Evolutionary conservation across 345 rosid genomes (phyloP), one percentile per base, ranked within the genome.

Genomic region (Populus alba): DNA sequence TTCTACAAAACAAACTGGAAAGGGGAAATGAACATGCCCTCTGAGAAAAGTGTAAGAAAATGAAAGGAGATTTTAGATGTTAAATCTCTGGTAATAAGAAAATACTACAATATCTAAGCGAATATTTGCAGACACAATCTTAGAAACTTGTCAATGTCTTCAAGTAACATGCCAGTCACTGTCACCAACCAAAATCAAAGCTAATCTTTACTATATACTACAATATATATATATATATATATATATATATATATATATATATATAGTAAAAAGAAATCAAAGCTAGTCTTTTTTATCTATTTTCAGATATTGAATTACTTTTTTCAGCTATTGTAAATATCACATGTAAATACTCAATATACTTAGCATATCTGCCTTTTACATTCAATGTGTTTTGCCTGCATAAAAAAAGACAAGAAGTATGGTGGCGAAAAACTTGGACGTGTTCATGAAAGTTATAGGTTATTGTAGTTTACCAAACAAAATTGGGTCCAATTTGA

Each of bases 401-500:
- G 10, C 37, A 68, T 33, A 51, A 53, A 27, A 59, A n/a, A 68
- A 22, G 62, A 51, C 7, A 33, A 53, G 55, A 4, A 37, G 49
- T 35, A 31, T 59, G 51, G 13, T n/a, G 15, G 22, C 59, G 35
- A 73, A 53, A 41, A 41, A 35, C 9, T n/a, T 23, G 51, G 51
- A 29, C 20, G 38, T 7, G 45, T 18, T 70, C 57, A 23, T 43
- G 57, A 41, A 79, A 73, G 51, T 39, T 53, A 20, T 3, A 38
- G 76, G 71, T 38, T 23, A 69, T 29, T 5, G 39, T 15, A 79
- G 6, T 90, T 90, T 91, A 96, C 98, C 96, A 95, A 25, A 92
- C 87, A 3, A 95, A 93, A 77, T 91, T 91, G 67, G 98, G 98
- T 67, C 97, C 98, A 18, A 95, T 83, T 63, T 93, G 86, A 27